phyloP scores from a whole-genome alignment of 2,329 filamentous ascomycete species.

The Apiospora rasikravindrae region DNA sequence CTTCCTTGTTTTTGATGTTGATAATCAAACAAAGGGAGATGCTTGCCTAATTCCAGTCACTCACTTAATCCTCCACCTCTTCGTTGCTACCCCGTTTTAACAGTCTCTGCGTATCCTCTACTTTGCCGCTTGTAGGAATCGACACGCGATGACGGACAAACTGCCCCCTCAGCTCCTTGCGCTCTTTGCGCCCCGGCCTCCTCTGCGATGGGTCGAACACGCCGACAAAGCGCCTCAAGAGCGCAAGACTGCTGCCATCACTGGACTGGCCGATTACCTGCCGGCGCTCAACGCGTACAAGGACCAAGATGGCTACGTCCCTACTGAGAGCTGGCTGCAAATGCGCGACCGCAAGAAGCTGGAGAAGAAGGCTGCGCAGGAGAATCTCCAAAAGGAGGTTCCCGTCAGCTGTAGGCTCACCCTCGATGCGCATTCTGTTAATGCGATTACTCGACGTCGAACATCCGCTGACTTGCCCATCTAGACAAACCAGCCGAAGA shows the following conservation, averaged over 20 bases:
- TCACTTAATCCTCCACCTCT: conserved; percentile 2
- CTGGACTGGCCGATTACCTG: conserved; percentile 77
- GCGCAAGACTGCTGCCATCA: conserved; percentile 74
- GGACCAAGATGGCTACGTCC: conserved; percentile 74
- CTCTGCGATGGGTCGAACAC: conserved; percentile 86
- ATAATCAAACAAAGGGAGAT: conserved; percentile 3
- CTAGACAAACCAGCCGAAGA: conserved; percentile 83
- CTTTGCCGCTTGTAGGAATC: not conserved
- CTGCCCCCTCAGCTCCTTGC: conserved; percentile 90
- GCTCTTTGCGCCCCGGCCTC: conserved; percentile 93
- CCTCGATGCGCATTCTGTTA: not conserved
- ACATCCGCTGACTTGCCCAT: conserved; percentile 29
- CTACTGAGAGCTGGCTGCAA: conserved; percentile 94
- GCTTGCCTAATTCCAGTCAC: not conserved
- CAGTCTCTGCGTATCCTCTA: not conserved
- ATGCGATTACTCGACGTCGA: not conserved
- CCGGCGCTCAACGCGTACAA: conserved; percentile 77
- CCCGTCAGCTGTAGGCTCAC: conserved; percentile 63
- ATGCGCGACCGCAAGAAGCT: conserved; percentile 80
- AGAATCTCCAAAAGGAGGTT: conserved; percentile 67
- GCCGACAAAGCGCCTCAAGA: conserved; percentile 83
- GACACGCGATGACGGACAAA: conserved; percentile 83
- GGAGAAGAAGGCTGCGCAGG: conserved; percentile 75
- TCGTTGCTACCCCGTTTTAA: not conserved
- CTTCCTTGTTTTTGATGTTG: not conserved